Base-by-base conservation (phyloP, 2,329 filamentous ascomycete species). In the Basipetospora chlamydospora region DNA sequence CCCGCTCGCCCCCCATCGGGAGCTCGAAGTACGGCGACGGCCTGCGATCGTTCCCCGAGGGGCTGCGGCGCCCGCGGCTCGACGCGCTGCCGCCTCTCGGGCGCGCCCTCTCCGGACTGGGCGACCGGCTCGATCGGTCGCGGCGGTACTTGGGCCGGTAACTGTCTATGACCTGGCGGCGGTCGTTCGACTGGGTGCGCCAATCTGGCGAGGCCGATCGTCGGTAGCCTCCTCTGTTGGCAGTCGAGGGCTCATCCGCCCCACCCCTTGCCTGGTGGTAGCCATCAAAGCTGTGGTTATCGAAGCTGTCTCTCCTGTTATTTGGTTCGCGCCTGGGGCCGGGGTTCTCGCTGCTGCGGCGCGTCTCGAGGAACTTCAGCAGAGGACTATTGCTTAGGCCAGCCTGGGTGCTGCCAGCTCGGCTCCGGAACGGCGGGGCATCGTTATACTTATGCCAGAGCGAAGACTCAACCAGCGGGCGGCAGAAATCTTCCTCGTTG, bases 381-480 rank as follows among this genome's bases (percentile, higher is more conserved):
- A 51, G 26, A 6, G 46, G 37, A 13, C 44, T 46, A 29, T 48
- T 43, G 32, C 41, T 44, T 26, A 45, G 42, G 43, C 9, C 18
- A 5, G 10, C 30, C 10, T 20, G 12, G 16, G 15, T 8, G 17
- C 16, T 33, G n/a, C n/a, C 16, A n/a, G 16, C 21, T 12, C 17
- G 26, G n/a, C 11, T 31, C 13, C 18, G n/a, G 16, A 68, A 67
- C 3, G 55, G 57, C 2, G 64, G 64, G 43, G 69, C 64, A 23
- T 56, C 47, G 41, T 60, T 55, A 34, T 63, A 38, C 6, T 44
- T 47, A 16, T 47, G 37, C 61, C 64, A 68, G 36, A 57, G 50
- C 12, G 50, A 45, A 1, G 57, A 56, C 25, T 58, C 54, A 30
- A 61, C 55, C 23, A 67, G 56, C 18, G 58, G 57, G 20, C 52